Base-by-base conservation (phyloP, 352 stramenopile species). In the Phytopythium sindhum region DNA sequence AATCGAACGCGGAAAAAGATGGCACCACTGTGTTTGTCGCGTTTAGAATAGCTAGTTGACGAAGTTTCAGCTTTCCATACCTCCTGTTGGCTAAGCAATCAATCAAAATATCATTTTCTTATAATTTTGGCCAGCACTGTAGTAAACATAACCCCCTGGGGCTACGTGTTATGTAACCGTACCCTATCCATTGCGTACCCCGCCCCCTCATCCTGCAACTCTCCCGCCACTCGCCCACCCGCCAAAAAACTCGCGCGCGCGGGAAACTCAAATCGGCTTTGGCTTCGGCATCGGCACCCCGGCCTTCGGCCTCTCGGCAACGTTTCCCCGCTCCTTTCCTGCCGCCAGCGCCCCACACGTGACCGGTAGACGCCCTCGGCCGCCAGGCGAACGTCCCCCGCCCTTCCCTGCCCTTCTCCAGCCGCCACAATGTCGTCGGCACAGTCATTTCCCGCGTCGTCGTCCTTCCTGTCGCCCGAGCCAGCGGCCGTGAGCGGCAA, bases 391-490 rank as follows among this genome's bases (percentile, higher is more conserved):
- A 19, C 37, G 37, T 14, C 37, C 37, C 2, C 15, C 41, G 15
- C 31, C 31, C 8, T 8, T 35, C 31, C 14, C 12, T 44, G 11
- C 11, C 4, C 37, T 17, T 44, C 4, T 19, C 14, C 37, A 5
- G 35, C 37, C 37, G 37, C 21, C 9, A 14, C 8, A 29, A 53
- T 53, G 45, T 29, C 55, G 31, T 45, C 53, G 31, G 21, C 31
- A 15, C 37, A 37, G 55, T 4, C 67, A 53, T 75, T 78, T 26
- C 14, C 63, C 17, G 72, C 72, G 45, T 66, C 71, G 8, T 80
- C 74, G 10, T 84, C 47, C 24, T 54, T 87, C 60, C 47, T 84
- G 59, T 87, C 77, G 0, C 77, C 77, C 24, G 54, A 53, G n/a
- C 66, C 75, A 2, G 67, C 42, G 12, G 52, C 42, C 10, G 9